Evolutionary conservation across 352 stramenopile genomes (phyloP).

Genomic region (Globisporangium sylvaticum): DNA sequence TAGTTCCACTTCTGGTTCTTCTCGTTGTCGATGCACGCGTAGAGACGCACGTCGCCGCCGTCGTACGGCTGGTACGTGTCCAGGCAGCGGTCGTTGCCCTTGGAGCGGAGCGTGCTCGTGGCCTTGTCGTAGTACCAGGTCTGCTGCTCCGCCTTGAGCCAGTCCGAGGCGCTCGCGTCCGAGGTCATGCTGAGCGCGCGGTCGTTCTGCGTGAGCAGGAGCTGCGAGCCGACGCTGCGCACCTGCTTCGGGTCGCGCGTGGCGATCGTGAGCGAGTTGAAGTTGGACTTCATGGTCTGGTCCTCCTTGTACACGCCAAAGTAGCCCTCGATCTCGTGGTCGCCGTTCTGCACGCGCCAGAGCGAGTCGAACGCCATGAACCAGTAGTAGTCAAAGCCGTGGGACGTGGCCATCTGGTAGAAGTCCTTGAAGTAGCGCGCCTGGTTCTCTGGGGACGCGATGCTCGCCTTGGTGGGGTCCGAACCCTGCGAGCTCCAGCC

Average conservation of each 20-base stretch:
- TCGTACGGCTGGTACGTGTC: slow-evolving; percentile 50
- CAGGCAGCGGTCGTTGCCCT: slow-evolving; percentile 63
- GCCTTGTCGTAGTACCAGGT: slow-evolving; percentile 59
- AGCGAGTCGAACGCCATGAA: slow-evolving; percentile 66
- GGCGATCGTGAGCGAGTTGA: slow-evolving; percentile 35
- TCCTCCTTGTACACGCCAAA: slow-evolving; percentile 62
- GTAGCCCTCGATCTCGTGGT: slow-evolving; percentile 51
- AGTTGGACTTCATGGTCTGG: slow-evolving; percentile 53
- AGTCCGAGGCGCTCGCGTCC: slow-evolving; percentile 39
- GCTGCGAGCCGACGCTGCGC: slow-evolving; percentile 15
- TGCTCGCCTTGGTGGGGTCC: slow-evolving; percentile 20
- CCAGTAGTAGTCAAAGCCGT: slow-evolving; percentile 69
- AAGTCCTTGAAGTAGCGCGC: slow-evolving; percentile 71
- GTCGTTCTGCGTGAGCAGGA: slow-evolving; percentile 26
- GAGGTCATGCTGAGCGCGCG: slow-evolving; percentile 35
- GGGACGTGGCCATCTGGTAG: slow-evolving; percentile 41
- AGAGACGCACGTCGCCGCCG: slow-evolving; percentile 52
- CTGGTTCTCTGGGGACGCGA: slow-evolving; percentile 47
- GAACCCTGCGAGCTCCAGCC: slow-evolving; percentile 57
- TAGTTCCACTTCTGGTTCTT: slow-evolving; percentile 67
- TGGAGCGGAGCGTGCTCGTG: slow-evolving; percentile 54
- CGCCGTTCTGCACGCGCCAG: slow-evolving; percentile 46
- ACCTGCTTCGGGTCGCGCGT: slow-evolving; percentile 21
- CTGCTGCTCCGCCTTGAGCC: slow-evolving; percentile 50
- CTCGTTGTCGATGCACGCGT: slow-evolving; percentile 45